Conservation (phyloP, 495 filamentous ascomycete genomes). For the Tuber microsphaerosporum region DNA sequence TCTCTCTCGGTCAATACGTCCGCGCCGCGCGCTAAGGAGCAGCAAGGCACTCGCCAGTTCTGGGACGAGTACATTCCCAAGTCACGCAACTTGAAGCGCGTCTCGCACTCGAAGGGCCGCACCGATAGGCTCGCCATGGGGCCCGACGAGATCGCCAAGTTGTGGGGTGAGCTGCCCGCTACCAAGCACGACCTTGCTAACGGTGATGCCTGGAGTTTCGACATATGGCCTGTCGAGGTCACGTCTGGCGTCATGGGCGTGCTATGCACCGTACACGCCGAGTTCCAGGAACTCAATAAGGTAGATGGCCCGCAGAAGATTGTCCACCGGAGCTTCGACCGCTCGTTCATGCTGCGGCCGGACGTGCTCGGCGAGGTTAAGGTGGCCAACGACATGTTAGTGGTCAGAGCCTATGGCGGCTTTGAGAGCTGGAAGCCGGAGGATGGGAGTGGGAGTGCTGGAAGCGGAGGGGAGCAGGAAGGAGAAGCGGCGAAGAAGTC, state of each 20-base stretch:
- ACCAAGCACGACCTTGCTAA: constrained; percentile 68
- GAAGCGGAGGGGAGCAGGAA: constrained; percentile 20
- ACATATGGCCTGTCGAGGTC: constrained; percentile 68
- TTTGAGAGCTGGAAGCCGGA: constrained; percentile 54
- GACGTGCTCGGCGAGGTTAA: constrained; percentile 60
- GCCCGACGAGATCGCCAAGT: constrained; percentile 55
- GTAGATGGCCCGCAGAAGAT: constrained; percentile 46
- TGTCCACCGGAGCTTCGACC: constrained; percentile 69
- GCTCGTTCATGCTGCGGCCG: constrained; percentile 75
- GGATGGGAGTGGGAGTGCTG: constrained; percentile 28
- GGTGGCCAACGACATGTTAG: constrained; percentile 73
- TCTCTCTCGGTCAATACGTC: constrained; percentile 65
- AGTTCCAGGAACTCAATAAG: constrained; percentile 68
- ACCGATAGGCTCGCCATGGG: constrained; percentile 62
- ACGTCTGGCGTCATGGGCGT: constrained; percentile 65
- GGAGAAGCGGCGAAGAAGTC: constrained; percentile 53
- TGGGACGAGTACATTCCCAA: constrained; percentile 73
- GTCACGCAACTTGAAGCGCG: constrained; percentile 71
- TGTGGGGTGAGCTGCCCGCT: constrained; percentile 62
- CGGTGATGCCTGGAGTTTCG: constrained; percentile 64
- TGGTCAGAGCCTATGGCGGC: constrained; percentile 60
- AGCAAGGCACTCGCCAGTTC: constrained; percentile 42
- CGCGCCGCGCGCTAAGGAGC: constrained; percentile 50
- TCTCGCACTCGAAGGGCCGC: constrained; percentile 53
- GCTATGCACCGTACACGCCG: constrained; percentile 70